Evolutionary conservation across 257 asterid genomes (phyloP), one percentile per base, ranked within the genome.

Genomic region (Gentiana dahurica): DNA sequence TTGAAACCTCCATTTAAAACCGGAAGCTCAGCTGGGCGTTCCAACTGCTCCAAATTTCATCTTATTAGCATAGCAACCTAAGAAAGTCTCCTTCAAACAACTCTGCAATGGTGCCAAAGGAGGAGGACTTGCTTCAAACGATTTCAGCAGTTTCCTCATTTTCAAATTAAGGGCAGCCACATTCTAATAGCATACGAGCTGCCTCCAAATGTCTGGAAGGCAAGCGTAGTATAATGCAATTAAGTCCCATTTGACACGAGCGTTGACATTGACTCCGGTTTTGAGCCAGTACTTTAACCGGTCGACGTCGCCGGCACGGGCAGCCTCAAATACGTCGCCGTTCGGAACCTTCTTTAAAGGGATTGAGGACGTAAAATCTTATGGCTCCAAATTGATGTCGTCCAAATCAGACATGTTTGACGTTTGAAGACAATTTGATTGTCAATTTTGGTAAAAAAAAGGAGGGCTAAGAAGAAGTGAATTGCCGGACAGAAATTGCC

Each of bases 81-180:
- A 50, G 73, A 90, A 87, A 5, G 95, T 80, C 34, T 82, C 91
- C 60, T 95, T 84, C 49, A 90, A 56, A 2, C 87, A 81, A 32
- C 81, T 82, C 76, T 81, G 93, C 66, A 90, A 64, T 3, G 98
- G 91, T 0, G 75, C 88, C 47, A 87, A 77, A 4, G 94, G 93
- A 54, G 98, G 98, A 12, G 98, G 98, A 0, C 98, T 77, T 10
- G 98, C 98, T 70, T 90, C 96, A 59, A 80, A 90, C 7, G 94
- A 79, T 68, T 90, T 90, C 41, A 87, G 77, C 63, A 90, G 66
- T 59, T 84, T 90, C 34, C 98, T 74, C 3, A 90, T 94, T 65
- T 90, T 90, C 58, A 90, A 77, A 81, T 84, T 90, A 60, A 90
- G 94, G 9, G 98, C 87, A 33, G 96, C 96, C 96, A 59, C 75